Percentiles rank a stretch among this genome's conserved stretches.
Evolutionary conservation across 306 rosid species (phyloP).

Genomic region (Prunus persica): DNA sequence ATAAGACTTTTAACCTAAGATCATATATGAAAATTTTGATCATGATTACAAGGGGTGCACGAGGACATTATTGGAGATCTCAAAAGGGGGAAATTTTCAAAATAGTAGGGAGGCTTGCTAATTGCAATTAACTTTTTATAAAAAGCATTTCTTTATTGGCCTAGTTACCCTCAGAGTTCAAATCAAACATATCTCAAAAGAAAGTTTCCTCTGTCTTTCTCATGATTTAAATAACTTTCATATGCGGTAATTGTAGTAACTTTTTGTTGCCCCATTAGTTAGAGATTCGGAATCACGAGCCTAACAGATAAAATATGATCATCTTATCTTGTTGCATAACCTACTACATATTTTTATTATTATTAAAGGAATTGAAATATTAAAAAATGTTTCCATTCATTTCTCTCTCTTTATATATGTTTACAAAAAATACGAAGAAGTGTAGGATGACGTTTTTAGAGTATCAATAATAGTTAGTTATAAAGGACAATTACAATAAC

Average conservation of each 20-base stretch:
- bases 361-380: background rate
- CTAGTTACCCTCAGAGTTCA: background rate
- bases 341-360: background rate
- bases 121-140: slow-evolving; percentile 9
- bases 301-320: background rate
- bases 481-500: no score
- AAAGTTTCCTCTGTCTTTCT: background rate
- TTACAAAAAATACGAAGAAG: no score
- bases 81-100: background rate
- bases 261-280: background rate
- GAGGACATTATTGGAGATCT: slow-evolving; percentile 32
- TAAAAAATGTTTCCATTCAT: no score
- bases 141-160: background rate
- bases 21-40: background rate
- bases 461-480: background rate
- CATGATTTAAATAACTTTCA: background rate
- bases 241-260: background rate
- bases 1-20: background rate
- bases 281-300: background rate
- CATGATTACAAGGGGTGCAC: slow-evolving; percentile 40
- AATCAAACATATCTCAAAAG: background rate
- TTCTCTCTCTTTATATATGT: no score
- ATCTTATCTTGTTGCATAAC: background rate
- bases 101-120: background rate
- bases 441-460: fast-evolving